Conservation (phyloP, 2,329 filamentous ascomycete genomes). For the Curvularia lunata region DNA sequence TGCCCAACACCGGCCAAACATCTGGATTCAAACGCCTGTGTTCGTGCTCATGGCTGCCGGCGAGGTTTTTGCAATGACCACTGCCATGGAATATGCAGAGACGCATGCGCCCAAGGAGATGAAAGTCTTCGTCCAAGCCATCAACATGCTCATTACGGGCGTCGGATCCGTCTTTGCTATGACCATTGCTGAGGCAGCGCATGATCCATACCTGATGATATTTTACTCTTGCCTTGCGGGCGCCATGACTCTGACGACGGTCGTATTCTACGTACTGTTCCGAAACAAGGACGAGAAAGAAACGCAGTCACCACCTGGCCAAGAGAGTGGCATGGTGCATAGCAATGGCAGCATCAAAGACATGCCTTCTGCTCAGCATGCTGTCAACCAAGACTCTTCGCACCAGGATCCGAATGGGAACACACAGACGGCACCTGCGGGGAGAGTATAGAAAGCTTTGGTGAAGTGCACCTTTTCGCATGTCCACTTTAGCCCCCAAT, state of each 20-base stretch:
- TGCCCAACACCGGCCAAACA: slow-evolving; percentile 42
- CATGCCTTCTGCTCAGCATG: no score
- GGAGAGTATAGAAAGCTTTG: background rate
- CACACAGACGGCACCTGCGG: background rate
- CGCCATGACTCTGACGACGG: slow-evolving; percentile 31
- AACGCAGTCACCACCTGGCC: background rate
- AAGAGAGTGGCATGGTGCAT: background rate
- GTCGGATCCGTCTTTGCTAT: slow-evolving; percentile 42
- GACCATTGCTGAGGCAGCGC: slow-evolving; percentile 39
- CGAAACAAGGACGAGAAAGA: slow-evolving; percentile 28
- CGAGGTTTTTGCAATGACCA: slow-evolving; percentile 54
- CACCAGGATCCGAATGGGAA: background rate
- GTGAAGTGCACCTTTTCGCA: background rate
- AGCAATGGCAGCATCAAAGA: background rate
- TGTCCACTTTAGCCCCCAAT: no score
- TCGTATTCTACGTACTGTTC: slow-evolving; percentile 36
- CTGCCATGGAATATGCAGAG: slow-evolving; percentile 54
- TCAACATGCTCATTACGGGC: slow-evolving; percentile 42
- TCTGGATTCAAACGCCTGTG: slow-evolving; percentile 52
- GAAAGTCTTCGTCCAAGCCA: slow-evolving; percentile 48
- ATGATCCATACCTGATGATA: slow-evolving; percentile 38
- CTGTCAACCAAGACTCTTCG: background rate
- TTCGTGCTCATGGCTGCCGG: slow-evolving; percentile 51
- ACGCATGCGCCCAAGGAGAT: slow-evolving; percentile 53
- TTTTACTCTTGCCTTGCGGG: slow-evolving; percentile 36